Evolutionary conservation across 140 eudicot genomes (phyloP).

Genomic region (Cichorium intybus): DNA sequence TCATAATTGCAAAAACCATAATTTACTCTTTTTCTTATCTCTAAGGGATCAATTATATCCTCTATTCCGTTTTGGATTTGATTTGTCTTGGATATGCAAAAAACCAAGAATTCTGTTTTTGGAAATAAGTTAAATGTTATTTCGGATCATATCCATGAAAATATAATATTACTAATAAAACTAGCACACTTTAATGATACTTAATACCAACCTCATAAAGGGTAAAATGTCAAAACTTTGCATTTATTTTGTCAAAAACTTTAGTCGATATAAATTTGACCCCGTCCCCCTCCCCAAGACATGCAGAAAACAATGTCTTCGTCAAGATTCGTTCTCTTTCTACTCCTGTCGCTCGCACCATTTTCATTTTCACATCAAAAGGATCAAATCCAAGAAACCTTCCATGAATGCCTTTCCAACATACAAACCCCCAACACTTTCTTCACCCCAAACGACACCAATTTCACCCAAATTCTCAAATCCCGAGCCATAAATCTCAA

Average conservation of each 20-base stretch:
- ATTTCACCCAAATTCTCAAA: not conserved
- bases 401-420: slow-evolving; percentile 20
- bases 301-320: slow-evolving; percentile 3
- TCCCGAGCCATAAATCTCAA: slow-evolving; percentile 21
- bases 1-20: too few species aligned
- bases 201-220: not conserved
- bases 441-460: slow-evolving; percentile 12
- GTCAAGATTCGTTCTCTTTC: not conserved
- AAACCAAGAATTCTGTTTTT: too few species aligned
- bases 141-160: too few species aligned
- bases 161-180: too few species aligned
- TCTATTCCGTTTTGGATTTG: too few species aligned
- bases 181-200: too few species aligned
- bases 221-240: not conserved
- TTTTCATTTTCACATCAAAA: slow-evolving; percentile 14
- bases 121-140: too few species aligned
- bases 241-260: not conserved
- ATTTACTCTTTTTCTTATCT: too few species aligned
- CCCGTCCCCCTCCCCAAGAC: not conserved
- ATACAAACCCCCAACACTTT: slow-evolving; percentile 5
- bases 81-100: too few species aligned
- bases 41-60: too few species aligned
- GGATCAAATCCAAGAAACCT: slow-evolving; percentile 10
- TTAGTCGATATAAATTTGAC: not conserved
- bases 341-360: not conserved